Base-by-base conservation (phyloP, 768 basidiomycete species). In the Mycena vitilis region DNA sequence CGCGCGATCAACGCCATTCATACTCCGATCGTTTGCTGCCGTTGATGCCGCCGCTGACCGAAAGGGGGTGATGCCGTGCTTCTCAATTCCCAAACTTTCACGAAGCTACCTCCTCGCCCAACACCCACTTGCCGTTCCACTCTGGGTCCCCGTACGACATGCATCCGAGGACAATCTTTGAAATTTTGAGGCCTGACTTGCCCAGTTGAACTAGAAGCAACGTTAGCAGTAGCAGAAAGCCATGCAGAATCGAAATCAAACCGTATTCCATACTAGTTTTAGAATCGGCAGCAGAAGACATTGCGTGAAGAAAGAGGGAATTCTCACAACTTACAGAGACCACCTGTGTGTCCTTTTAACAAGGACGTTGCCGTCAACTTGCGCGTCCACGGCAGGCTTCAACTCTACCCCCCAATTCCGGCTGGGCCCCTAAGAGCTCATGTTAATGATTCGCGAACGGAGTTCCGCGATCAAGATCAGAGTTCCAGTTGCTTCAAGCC, bases 101-200 rank as follows among this genome's bases (percentile, higher is more conserved):
- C n/a, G n/a, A n/a, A n/a, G n/a, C 56, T 30, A 63, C 67, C 20
- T 63, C 66, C n/a, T 68, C 66, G 0, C 23, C 45, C 5, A 67
- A 23, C 20, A 67, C 54, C 66, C 66, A 67, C 37, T 44, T 67
- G 7, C 67, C 67, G 16, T 2, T 13, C 57, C 58, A 69, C 7
- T 44, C 37, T 7, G 63, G 63, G 8, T 55, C 12, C 10, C 63
- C 68, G 18, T 69, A 69, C 5, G 63, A 47, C 68, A 69, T 69
- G 37, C 68, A 69, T 5, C 68, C 63, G 8, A 64, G 58, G 30
- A 69, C 25, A 0, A 69, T 48, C 30, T 69, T 69, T 20, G 68
- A 69, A 8, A 49, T 23, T 47, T 53, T 65, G 38, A 65, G 57
- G 6, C 56, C 56, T 18, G 56, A 65, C 22, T 42, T 16, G 23